phyloP scores from a whole-genome alignment of 139 green algal species.

The Nannochloris sp. region DNA sequence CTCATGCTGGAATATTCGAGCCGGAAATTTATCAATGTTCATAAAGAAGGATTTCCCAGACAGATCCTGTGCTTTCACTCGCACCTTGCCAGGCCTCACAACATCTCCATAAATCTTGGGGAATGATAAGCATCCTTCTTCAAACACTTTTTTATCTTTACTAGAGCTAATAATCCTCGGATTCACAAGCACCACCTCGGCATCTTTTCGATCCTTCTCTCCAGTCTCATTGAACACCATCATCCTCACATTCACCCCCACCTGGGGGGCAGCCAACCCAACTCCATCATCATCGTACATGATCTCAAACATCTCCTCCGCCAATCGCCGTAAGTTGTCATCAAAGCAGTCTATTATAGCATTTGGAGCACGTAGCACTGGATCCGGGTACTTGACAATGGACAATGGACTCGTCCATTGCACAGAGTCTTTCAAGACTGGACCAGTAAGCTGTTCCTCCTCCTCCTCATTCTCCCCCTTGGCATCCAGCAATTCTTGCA shows the following conservation, averaged over 20 bases:
- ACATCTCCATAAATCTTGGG: constrained; percentile 65
- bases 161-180: constrained; percentile 63
- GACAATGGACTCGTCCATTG: constrained; percentile 57
- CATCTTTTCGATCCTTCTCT: constrained; percentile 32
- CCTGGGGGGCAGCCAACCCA: constrained; percentile 88
- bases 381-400: constrained; percentile 88
- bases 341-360: constrained; percentile 68
- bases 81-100: constrained; percentile 53
- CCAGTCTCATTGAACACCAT: constrained; percentile 96
- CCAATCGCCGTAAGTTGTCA: constrained; percentile 55
- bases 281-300: constrained; percentile 98
- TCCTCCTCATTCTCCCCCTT: constrained; percentile 6
- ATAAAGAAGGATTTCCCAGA: constrained; percentile 53
- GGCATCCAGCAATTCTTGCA: constrained; percentile 11
- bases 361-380: constrained; percentile 76
- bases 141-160: constrained; percentile 39
- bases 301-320: constrained; percentile 84
- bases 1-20: constrained; percentile 98
- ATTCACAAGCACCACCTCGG: constrained; percentile 91
- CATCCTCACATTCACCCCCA: constrained; percentile 92
- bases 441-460: background rate
- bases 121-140: constrained; percentile 88
- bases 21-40: constrained; percentile 49
- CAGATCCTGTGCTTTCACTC: constrained; percentile 77
- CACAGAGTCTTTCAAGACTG: constrained; percentile 42